Percentiles rank a stretch among this genome's conserved stretches.
These are phyloP conservation scores for Globisporangium emineosum DNA, from an alignment of 352 stramenopile species.

Conservation along the genomic window DNA sequence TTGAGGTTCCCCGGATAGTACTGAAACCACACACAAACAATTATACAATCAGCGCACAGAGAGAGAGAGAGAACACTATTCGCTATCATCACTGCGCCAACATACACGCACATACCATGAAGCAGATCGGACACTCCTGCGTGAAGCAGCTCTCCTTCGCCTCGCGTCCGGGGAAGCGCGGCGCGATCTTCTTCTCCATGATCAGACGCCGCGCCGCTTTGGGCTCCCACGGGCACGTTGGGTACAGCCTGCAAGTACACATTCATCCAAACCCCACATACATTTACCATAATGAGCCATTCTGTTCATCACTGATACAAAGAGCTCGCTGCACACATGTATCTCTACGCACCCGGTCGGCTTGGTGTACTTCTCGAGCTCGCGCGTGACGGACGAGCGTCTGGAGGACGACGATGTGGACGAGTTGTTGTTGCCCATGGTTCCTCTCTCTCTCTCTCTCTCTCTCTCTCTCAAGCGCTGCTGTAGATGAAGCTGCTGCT, in stretches of 20 bases:
- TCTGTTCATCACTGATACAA: no score
- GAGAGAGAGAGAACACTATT: neutral
- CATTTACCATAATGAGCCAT: neutral
- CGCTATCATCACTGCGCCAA: no score
- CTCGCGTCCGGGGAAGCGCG: constrained; percentile 65
- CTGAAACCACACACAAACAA: constrained; percentile 15
- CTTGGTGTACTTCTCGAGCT: constrained; percentile 67
- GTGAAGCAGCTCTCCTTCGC: constrained; percentile 55
- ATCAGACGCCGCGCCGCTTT: constrained; percentile 66
- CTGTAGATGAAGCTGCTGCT: neutral
- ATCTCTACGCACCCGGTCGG: constrained; percentile 46
- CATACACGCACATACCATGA: constrained; percentile 40
- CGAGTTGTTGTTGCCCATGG: constrained; percentile 62
- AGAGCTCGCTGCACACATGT: neutral
- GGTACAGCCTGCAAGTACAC: constrained; percentile 66
- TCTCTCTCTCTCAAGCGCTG: neutral
- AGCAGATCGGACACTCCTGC: constrained; percentile 83
- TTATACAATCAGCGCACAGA: neutral
- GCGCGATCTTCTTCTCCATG: constrained; percentile 68
- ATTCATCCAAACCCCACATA: neutral
- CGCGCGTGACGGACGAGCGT: constrained; percentile 36
- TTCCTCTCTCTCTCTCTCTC: neutral
- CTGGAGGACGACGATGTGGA: constrained; percentile 41
- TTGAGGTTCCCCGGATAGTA: constrained; percentile 69
- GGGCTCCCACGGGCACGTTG: constrained; percentile 70